Conservation (phyloP, 768 basidiomycete species). For the Crassisporium funariophilum region DNA sequence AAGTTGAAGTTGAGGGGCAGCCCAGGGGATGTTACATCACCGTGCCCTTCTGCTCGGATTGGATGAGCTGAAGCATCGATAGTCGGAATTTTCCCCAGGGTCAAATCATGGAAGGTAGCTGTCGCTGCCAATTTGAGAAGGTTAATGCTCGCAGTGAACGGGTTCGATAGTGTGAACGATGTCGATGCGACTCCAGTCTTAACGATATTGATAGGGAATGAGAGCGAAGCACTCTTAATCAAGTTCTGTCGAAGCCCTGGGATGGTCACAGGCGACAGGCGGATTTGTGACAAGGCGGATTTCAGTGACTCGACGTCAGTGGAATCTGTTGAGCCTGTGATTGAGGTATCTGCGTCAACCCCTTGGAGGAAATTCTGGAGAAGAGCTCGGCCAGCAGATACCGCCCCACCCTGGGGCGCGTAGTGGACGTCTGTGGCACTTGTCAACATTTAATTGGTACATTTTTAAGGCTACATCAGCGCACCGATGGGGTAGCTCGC, state of each 20-base stretch:
- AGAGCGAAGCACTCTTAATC: conserved; percentile 54
- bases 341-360: conserved; percentile 52
- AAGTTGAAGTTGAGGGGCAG: conserved; percentile 68
- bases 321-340: conserved; percentile 54
- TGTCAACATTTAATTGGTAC: neutral
- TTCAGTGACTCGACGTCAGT: conserved; percentile 65
- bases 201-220: conserved; percentile 64
- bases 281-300: conserved; percentile 60
- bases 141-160: conserved; percentile 74
- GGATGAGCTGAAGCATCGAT: conserved; percentile 58
- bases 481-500: conserved; percentile 56
- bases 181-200: conserved; percentile 61
- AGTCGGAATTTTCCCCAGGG: conserved; percentile 59
- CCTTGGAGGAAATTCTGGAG: conserved; percentile 75
- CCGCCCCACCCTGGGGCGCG: conserved; percentile 55
- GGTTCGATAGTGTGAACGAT: conserved; percentile 61
- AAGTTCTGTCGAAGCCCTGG: conserved; percentile 66
- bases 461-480: neutral
- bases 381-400: conserved; percentile 53
- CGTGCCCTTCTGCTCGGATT: conserved; percentile 61
- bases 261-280: conserved; percentile 60
- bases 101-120: conserved; percentile 56
- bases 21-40: conserved; percentile 53
- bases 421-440: conserved; percentile 55
- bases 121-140: conserved; percentile 54